Base-by-base conservation (phyloP, 148 eudicot genomes). In the Spergularia bocconei region DNA sequence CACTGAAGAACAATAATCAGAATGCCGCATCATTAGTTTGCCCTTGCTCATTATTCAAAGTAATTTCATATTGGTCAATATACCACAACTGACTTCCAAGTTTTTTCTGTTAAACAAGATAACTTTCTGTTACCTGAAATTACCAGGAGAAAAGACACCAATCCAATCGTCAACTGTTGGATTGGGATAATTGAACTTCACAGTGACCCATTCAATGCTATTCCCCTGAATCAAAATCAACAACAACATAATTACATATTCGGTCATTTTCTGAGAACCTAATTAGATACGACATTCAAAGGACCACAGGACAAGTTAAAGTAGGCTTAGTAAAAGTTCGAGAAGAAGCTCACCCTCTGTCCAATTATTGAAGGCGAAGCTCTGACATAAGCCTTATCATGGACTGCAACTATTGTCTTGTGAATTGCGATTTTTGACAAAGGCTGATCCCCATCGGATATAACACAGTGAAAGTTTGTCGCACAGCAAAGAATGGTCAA, bases 121-220 rank as follows among this genome's bases (percentile, higher is more conserved):
- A 25, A 5, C 8, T 9, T 23, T 13, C 12, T 29, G 54, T 10
- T 76, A 91, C 96, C 90, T 94, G 88, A 91, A 94, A 74, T 87
- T 88, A 39, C 93, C 91, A 25, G 98, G 98, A 36, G 98, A 91
- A 82, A 94, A 94, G 48, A 94, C 97, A 11, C 98, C 98, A 72
- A 94, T 82, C 98, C 98, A 94, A 70, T 94, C 98, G 80, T 82
- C 84, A 71, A 11, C 36, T 13, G 97, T 84, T 21, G 96, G 96
- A 70, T 77, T 87, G 16, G 91, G 78, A 75, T 77, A 66, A 72
- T 80, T 79, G 69, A 82, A 92, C 59, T 86, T 82, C 61, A 94
- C 75, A 52, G 83, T 82, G 70, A 94, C 82, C 96, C 97, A 90
- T 76, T 90, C 98, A 47, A 75, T 78, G 72, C 76, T 86, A 75